Base-by-base conservation (phyloP, 2,329 filamentous ascomycete species). In the Ilyonectria destructans region DNA sequence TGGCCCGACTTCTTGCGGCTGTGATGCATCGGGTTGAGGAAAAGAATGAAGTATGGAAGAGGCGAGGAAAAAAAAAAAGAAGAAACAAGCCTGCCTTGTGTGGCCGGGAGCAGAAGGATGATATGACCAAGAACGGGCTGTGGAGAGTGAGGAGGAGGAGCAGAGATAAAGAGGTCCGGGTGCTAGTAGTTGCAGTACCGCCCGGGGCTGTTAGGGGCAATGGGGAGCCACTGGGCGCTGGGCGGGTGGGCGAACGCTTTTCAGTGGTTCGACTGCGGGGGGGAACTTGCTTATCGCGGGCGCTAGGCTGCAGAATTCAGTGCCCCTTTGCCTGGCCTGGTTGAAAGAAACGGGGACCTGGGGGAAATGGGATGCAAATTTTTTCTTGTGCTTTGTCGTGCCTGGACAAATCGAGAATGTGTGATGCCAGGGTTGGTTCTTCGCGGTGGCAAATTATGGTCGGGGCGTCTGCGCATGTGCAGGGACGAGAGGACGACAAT, bases 1-100 rank as follows among this genome's bases (percentile, higher is more conserved):
- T 88, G 86, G 68, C 88, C 87, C 52, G 88, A 89, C 80, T 85
- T 88, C 77, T 85, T 85, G 75, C 88, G 85, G 67, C 83, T 84
- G 78, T 90, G 87, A 79, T 88, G 86, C 88, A 90, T 89, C 71
- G 43, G 64, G 61, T n/a, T 58, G 26, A 45, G 54, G 31, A 35
- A n/a, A 7, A 15, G n/a, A 21, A n/a, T 29, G 35, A 49, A 57
- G 48, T 19, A 57, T 45, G 55, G 59, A 67, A 62, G n/a, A 58
- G 57, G 43, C 48, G 33, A 59, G 40, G 31, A 23, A 54, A 58
- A 52, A 58, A 52, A 56, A 54, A 54, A 58, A 52, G 26, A 71
- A 69, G 45, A 67, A 40, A 52, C 35, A 12, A 45, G 48, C 19
- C 51, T 67, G 70, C 66, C 64, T 69, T 58, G 59, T 67, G 72